phyloP scores from a whole-genome alignment of 2,329 filamentous ascomycete species.

The Domatiomyces catenatus region DNA sequence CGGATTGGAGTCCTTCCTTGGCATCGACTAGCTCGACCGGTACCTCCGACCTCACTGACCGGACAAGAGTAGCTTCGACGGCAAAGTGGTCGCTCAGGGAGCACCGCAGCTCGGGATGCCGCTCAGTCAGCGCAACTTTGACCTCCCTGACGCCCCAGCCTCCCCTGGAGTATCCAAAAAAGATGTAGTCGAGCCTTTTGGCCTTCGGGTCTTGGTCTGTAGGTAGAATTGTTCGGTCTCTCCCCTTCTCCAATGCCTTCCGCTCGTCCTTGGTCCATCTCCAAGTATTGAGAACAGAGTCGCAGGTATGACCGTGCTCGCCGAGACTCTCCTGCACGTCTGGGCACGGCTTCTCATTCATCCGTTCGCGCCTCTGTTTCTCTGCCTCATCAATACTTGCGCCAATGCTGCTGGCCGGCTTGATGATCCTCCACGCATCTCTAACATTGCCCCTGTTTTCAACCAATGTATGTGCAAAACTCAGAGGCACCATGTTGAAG shows the following conservation, averaged over 20 bases:
- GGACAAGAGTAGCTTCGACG: slow-evolving; percentile 60
- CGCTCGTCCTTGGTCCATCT: slow-evolving; percentile 62
- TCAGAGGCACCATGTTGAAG: slow-evolving; percentile 90
- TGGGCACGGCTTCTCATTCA: slow-evolving; percentile 35
- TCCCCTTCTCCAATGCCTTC: slow-evolving; percentile 50
- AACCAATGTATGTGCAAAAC: slow-evolving; percentile 69
- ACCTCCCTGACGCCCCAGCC: slow-evolving; percentile 56
- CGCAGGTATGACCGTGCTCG: slow-evolving; percentile 76
- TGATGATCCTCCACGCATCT: slow-evolving; percentile 71
- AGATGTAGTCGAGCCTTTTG: slow-evolving; percentile 92
- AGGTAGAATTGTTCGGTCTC: slow-evolving; percentile 48
- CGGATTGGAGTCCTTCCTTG: slow-evolving; percentile 5
- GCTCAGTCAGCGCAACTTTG: slow-evolving; percentile 63
- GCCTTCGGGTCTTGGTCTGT: slow-evolving; percentile 54
- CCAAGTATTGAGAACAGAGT: slow-evolving; percentile 82
- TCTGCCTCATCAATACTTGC: slow-evolving; percentile 54
- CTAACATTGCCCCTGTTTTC: slow-evolving; percentile 60
- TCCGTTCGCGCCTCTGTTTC: slow-evolving; percentile 44
- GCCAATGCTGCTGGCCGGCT: slow-evolving; percentile 71
- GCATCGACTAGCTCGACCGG: slow-evolving; percentile 1
- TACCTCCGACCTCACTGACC: slow-evolving; percentile 21
- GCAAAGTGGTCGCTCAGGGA: slow-evolving; percentile 92
- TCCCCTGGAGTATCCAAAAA: slow-evolving; percentile 35
- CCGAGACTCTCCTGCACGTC: slow-evolving; percentile 61
- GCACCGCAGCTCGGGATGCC: slow-evolving; percentile 66